Evolutionary conservation across 1,139 yeast genomes (phyloP).

Genomic region (Magnusiomyces ingens): DNA sequence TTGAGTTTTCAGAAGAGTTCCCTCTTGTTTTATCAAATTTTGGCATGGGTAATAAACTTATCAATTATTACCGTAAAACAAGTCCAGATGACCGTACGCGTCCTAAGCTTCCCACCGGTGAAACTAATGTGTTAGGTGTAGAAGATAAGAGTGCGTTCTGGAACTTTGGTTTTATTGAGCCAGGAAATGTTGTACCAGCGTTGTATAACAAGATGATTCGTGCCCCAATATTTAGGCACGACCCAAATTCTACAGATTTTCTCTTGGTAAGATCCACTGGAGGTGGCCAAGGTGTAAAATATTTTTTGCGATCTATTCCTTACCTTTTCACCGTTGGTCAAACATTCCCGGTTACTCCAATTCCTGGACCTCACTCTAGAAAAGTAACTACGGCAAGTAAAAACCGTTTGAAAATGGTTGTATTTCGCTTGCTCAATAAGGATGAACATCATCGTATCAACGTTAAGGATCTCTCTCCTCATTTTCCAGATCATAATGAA

Average conservation of each 20-base stretch:
- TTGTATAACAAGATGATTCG: constrained; percentile 84
- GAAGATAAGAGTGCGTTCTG: constrained; percentile 97
- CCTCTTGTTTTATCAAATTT: constrained; percentile 79
- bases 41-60: constrained; percentile 94
- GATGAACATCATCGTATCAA: constrained; percentile 68
- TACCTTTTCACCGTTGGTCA: constrained; percentile 86
- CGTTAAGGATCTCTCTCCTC: constrained; percentile 82
- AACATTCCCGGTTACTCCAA: constrained; percentile 84
- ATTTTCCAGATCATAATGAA: constrained; percentile 95
- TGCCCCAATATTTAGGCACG: constrained; percentile 92
- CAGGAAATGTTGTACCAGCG: constrained; percentile 91
- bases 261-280: constrained; percentile 75
- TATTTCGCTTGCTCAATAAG: constrained; percentile 76
- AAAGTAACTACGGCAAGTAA: constrained; percentile 91
- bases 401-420: constrained; percentile 88
- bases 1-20: constrained; percentile 88
- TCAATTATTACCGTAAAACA: constrained; percentile 85
- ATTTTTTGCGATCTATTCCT: constrained; percentile 56
- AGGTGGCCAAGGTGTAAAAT: constrained; percentile 49
- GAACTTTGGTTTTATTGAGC: constrained; percentile 96
- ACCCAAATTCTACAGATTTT: constrained; percentile 71
- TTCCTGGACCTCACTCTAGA: constrained; percentile 97
- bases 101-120: constrained; percentile 87
- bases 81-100: constrained; percentile 75
- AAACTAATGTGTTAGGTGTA: constrained; percentile 89